phyloP scores from a whole-genome alignment of 169 alveolate species.

The Plasmodium vivax region DNA sequence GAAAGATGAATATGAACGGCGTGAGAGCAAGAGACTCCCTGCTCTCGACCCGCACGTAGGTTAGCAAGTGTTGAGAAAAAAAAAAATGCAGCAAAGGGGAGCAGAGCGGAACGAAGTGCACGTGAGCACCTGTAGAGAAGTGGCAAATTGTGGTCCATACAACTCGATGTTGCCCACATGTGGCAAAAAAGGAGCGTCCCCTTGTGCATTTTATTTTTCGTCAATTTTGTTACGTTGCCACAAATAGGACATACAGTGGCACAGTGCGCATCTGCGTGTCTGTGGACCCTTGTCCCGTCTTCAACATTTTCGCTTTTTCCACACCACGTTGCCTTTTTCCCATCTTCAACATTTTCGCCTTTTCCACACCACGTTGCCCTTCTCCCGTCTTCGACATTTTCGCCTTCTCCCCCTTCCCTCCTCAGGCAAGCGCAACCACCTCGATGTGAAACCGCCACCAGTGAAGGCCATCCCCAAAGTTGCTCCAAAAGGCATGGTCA shows the following conservation, averaged over 20 bases:
- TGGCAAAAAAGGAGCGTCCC: not conserved
- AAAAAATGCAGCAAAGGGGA: too few relatives aligned
- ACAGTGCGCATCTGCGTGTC: not conserved
- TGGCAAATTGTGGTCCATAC: not conserved
- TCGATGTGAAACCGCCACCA: slow-evolving; percentile 71
- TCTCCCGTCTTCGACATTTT: not conserved
- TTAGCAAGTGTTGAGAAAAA: not conserved
- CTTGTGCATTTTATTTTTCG: not conserved
- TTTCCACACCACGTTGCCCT: not conserved
- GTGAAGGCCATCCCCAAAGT: slow-evolving; percentile 70
- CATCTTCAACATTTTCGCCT: not conserved
- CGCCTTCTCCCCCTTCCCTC: not conserved
- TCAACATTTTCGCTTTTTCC: not conserved
- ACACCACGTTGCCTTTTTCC: not conserved
- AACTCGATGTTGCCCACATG: not conserved
- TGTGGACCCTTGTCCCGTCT: not conserved
- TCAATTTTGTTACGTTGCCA: not conserved
- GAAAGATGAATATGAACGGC: not conserved
- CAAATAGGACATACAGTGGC: not conserved
- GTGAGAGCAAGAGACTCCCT: not conserved
- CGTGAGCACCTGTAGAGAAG: not conserved
- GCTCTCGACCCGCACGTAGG: not conserved
- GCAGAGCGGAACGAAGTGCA: not conserved
- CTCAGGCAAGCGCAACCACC: not conserved
- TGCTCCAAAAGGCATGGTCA: slow-evolving; percentile 13